Percentiles rank a stretch among this genome's conserved stretches.
Evolutionary conservation across 495 filamentous ascomycete species (phyloP).

Genomic region (Penicillium coprophilum): DNA sequence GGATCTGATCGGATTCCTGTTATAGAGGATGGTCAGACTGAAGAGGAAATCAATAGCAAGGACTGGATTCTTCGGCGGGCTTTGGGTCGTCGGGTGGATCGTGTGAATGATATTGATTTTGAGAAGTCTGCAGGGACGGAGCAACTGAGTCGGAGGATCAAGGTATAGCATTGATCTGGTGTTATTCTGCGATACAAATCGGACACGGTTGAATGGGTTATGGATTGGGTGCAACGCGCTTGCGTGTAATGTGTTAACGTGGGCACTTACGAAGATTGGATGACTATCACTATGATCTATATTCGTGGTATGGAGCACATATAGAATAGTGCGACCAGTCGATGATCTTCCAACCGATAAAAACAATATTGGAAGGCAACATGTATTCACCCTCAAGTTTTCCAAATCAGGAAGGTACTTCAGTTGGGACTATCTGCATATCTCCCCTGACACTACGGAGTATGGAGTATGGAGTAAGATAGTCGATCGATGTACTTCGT

Average conservation of each 20-base stretch:
- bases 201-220: not conserved
- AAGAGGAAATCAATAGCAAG: slow-evolving; percentile 43
- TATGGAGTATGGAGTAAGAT: too few relatives aligned
- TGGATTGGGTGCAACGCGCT: not conserved
- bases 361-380: not conserved
- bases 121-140: slow-evolving; percentile 44
- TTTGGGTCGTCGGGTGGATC: slow-evolving; percentile 36
- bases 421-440: not conserved
- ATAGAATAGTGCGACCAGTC: not conserved
- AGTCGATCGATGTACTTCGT: not conserved
- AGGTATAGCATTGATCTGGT: slow-evolving; percentile 18
- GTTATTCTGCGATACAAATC: not conserved
- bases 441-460: not conserved
- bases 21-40: slow-evolving; percentile 37
- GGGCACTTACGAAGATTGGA: not conserved
- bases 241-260: not conserved
- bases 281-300: not conserved
- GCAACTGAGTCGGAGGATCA: slow-evolving; percentile 39
- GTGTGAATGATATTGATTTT: slow-evolving; percentile 33
- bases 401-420: not conserved
- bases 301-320: not conserved
- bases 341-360: not conserved
- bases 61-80: slow-evolving; percentile 52
- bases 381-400: not conserved
- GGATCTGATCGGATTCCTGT: slow-evolving; percentile 33